Percentiles rank a stretch among this genome's conserved stretches.
These are phyloP conservation scores for Houttuynia cordata DNA, from an alignment of 164 flowering plant species.

Conservation along the genomic window DNA sequence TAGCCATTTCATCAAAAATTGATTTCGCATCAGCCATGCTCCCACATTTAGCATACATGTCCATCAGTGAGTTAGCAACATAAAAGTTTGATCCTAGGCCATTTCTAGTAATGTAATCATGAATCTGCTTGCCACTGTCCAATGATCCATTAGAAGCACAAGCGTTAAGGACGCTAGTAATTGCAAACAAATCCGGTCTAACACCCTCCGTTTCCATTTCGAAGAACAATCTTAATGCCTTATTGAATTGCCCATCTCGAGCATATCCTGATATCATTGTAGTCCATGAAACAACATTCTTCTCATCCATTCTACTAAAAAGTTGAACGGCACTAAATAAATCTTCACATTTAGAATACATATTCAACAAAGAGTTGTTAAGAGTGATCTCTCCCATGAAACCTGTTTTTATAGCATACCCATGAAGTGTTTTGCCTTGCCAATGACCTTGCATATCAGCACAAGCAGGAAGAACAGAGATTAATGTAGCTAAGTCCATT, in stretches of 20 bases:
- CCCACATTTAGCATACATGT: slow-evolving; percentile 73
- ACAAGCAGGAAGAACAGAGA: slow-evolving; percentile 43
- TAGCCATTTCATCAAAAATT: slow-evolving; percentile 29
- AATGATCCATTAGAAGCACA: slow-evolving; percentile 43
- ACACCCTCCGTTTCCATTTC: slow-evolving; percentile 39
- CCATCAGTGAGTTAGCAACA: slow-evolving; percentile 54
- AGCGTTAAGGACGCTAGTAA: slow-evolving; percentile 48
- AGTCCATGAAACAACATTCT: slow-evolving; percentile 54
- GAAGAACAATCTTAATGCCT: slow-evolving; percentile 31
- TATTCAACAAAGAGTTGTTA: slow-evolving; percentile 40
- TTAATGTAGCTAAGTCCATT: slow-evolving; percentile 38
- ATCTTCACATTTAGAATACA: slow-evolving; percentile 51
- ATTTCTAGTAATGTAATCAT: slow-evolving; percentile 28
- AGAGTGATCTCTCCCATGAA: slow-evolving; percentile 14
- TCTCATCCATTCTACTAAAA: slow-evolving; percentile 32
- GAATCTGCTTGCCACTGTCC: slow-evolving; percentile 34
- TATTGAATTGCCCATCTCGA: slow-evolving; percentile 29
- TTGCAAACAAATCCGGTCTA: slow-evolving; percentile 29
- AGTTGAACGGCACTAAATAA: slow-evolving; percentile 20
- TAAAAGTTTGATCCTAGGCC: slow-evolving; percentile 24
- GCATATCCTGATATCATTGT: slow-evolving; percentile 51
- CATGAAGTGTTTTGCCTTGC: slow-evolving; percentile 37
- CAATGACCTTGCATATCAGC: slow-evolving; percentile 16
- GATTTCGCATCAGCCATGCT: slow-evolving; percentile 45
- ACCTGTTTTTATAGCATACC: slow-evolving; percentile 29